A percentile compares a stretch with the other conserved stretches of the same genome.
These are phyloP conservation scores for Marchantia polymorpha DNA, from an alignment of 225 moss, liverwort and hornwort species.

Conservation along the genomic window DNA sequence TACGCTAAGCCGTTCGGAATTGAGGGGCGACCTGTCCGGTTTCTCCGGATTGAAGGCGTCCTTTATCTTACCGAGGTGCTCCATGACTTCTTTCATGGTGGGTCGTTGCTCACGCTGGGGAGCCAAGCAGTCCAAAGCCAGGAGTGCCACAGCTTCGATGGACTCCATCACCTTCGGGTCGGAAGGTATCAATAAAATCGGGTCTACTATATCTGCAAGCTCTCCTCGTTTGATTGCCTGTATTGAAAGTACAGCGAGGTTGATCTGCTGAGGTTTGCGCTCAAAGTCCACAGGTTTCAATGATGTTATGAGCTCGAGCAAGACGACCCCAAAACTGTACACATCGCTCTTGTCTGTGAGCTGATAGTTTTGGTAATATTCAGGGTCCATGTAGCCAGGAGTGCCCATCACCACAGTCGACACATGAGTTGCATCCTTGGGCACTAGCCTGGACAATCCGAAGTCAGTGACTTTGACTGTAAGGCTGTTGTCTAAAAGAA, in stretches of 20 bases:
- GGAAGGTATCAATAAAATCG: conserved; percentile 7
- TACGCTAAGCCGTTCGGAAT: neutral
- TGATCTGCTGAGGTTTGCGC: conserved; percentile 14
- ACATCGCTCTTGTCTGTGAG: conserved; percentile 53
- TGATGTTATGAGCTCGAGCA: conserved; percentile 43
- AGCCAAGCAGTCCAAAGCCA: conserved; percentile 33
- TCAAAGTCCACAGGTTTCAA: conserved; percentile 49
- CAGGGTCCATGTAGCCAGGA: conserved; percentile 54
- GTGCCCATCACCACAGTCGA: conserved; percentile 48
- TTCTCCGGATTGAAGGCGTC: neutral
- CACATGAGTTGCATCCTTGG: conserved; percentile 43
- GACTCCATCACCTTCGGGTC: conserved; percentile 25
- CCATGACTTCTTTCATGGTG: conserved; percentile 37
- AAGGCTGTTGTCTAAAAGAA: conserved; percentile 33
- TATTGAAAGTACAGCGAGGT: conserved; percentile 36
- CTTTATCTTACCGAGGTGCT: conserved; percentile 3
- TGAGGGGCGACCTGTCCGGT: neutral
- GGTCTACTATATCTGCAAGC: conserved; percentile 31
- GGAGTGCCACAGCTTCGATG: conserved; percentile 24
- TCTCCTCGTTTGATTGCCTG: conserved; percentile 28
- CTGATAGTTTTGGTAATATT: conserved; percentile 45
- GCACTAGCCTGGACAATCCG: conserved; percentile 45
- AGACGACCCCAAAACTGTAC: conserved; percentile 55
- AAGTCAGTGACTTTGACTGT: conserved; percentile 49
- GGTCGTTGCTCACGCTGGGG: conserved; percentile 35